A percentile compares a stretch with the other conserved stretches of the same genome.
Conservation (phyloP, 345 rosid species). For the Hevea brasiliensis region DNA sequence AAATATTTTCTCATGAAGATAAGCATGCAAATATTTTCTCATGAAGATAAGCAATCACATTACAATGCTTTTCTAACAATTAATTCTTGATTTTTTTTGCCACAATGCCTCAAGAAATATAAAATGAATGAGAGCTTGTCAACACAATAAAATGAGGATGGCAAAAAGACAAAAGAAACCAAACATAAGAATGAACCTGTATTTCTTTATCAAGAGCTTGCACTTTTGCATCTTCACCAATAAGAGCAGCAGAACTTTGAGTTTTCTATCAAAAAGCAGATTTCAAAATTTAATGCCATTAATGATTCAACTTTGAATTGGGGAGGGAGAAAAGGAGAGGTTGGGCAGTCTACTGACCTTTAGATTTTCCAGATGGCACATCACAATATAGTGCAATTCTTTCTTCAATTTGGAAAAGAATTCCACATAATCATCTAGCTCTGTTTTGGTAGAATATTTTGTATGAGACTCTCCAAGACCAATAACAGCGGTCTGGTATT, state of each 20-base stretch:
- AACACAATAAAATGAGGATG: background rate
- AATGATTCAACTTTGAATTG: background rate
- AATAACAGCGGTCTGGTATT: conserved; percentile 24
- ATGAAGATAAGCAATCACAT: conserved; percentile 1
- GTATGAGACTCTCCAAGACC: conserved; percentile 32
- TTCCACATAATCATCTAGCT: conserved; percentile 42
- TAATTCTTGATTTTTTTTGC: background rate
- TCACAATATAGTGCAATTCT: conserved; percentile 48
- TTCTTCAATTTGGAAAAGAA: conserved; percentile 62
- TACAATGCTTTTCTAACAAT: background rate
- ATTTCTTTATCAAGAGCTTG: conserved; percentile 56
- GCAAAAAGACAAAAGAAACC: conserved; percentile 4
- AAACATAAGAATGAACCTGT: conserved; percentile 49
- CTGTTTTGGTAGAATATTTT: conserved; percentile 24
- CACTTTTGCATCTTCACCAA: conserved; percentile 37
- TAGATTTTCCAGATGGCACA: conserved; percentile 52
- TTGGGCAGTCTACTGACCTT: conserved; percentile 45
- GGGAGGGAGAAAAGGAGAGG: background rate
- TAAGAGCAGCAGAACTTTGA: conserved; percentile 37
- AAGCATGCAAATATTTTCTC: background rate
- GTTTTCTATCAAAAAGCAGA: conserved; percentile 50
- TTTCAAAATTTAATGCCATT: conserved; percentile 29
- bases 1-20: background rate
- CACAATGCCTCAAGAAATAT: background rate
- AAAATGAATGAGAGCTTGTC: background rate